Conservation (phyloP, 306 rosid genomes). For the Macrotyloma uniflorum region DNA sequence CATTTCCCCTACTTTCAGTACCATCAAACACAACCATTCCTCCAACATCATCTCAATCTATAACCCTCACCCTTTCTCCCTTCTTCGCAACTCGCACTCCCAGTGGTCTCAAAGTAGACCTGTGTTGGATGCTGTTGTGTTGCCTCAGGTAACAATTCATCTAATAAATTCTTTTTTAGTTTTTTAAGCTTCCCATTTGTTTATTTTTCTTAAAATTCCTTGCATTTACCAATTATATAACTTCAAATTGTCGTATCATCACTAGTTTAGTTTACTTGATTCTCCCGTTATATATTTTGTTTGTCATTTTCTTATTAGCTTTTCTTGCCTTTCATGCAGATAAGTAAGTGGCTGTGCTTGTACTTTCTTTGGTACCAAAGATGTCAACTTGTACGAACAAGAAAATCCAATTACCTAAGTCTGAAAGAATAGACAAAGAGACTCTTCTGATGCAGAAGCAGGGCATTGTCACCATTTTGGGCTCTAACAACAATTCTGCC, state of each 20-base stretch:
- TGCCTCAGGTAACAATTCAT: slow-evolving; percentile 43
- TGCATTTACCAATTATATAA: slow-evolving; percentile 26
- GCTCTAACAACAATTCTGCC: slow-evolving; percentile 39
- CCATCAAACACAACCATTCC: slow-evolving; percentile 58
- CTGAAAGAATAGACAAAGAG: slow-evolving; percentile 12
- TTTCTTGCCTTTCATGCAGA: slow-evolving; percentile 37
- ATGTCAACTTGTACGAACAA: slow-evolving; percentile 49
- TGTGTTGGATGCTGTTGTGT: slow-evolving; percentile 49
- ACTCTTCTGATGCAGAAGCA: slow-evolving; percentile 47
- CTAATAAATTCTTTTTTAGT: not conserved
- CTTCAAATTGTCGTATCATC: slow-evolving; percentile 34
- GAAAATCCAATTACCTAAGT: slow-evolving; percentile 23
- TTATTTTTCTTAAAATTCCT: not conserved
- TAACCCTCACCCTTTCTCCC: slow-evolving; percentile 11
- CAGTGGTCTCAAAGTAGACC: slow-evolving; percentile 44
- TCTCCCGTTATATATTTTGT: not conserved
- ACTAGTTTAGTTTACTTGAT: not conserved
- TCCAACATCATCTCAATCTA: slow-evolving; percentile 35
- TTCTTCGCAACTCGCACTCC: slow-evolving; percentile 42
- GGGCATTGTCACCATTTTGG: slow-evolving; percentile 68
- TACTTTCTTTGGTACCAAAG: slow-evolving; percentile 3
- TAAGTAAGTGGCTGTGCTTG: not conserved
- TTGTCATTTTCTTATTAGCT: not conserved
- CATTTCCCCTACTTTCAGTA: slow-evolving; percentile 33
- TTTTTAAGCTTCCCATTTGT: not conserved